Percentiles rank a stretch among this genome's conserved stretches.
phyloP scores from a whole-genome alignment of 495 filamentous ascomycete species.

The Penicillium macrosclerotiorum region DNA sequence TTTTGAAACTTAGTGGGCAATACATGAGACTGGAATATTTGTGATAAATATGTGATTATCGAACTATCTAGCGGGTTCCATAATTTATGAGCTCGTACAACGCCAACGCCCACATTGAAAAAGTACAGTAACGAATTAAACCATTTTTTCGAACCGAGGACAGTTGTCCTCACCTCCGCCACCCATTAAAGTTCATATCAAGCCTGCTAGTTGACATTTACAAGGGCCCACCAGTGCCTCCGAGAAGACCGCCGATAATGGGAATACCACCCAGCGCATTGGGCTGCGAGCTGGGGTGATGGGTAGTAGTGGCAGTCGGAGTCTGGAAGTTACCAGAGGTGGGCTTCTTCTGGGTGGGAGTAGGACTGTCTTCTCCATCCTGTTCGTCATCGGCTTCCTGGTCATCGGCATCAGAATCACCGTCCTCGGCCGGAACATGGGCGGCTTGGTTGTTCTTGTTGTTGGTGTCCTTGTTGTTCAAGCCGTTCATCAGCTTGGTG shows the following conservation, averaged over 20 bases:
- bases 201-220: too few species aligned
- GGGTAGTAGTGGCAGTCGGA: slow-evolving; percentile 19
- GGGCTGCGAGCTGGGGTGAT: slow-evolving; percentile 22
- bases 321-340: slow-evolving; percentile 26
- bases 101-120: neutral
- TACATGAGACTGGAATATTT: neutral
- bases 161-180: too few species aligned
- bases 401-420: slow-evolving; percentile 5
- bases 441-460: slow-evolving; percentile 14
- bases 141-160: too few species aligned
- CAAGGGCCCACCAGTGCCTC: slow-evolving; percentile 16
- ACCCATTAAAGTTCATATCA: too few species aligned
- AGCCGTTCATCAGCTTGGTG: slow-evolving; percentile 17
- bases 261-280: slow-evolving; percentile 29
- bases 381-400: slow-evolving; percentile 2
- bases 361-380: slow-evolving; percentile 8
- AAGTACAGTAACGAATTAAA: neutral
- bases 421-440: neutral
- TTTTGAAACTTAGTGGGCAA: too few species aligned
- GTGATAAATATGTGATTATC: neutral
- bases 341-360: slow-evolving; percentile 16
- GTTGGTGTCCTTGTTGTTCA: slow-evolving; percentile 11
- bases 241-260: slow-evolving; percentile 31
- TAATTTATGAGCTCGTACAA: neutral
- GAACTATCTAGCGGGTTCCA: neutral